Evolutionary conservation across 1,284 basidiomycete species (phyloP), one percentile per base, ranked within the genome.

Genomic region (Ganoderma lingzhi): DNA sequence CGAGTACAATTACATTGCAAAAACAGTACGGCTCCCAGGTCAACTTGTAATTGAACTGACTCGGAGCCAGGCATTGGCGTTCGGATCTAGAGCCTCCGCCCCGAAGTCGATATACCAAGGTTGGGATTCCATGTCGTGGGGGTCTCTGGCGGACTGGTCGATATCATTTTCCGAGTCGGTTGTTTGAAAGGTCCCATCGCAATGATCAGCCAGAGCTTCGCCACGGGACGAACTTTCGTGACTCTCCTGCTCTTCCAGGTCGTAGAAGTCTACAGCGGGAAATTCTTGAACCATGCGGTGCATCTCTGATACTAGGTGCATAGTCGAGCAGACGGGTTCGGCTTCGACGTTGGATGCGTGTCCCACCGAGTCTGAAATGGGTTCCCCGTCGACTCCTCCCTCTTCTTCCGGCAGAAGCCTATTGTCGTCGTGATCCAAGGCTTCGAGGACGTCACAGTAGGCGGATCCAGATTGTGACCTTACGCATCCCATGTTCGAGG

Each of bases 341-440:
- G 23, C 23, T 23, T 23, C 23, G 23, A 23, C 23, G 23, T 23
- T 23, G 23, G 23, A 23, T 23, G 23, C 23, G 23, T 23, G 23
- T 23, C 23, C 23, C 23, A 23, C 23, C 23, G 23, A 23, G 4
- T n/a, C 5, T n/a, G n/a, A n/a, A 6, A 48, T 10, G 19, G 45
- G 45, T 1, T 51, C 45, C 17, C 51, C 62, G 3, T 63, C 45
- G 17, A 63, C 62, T 14, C 62, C 62, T 17, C 51, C 62, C n/a
- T 63, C 62, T 35, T 19, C 30, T 30, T 63, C 62, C 62, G 62
- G 62, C 0, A 45, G 48, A 17, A 63, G 28, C 30, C 35, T 51
- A 23, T 51, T 45, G 9, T 48, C 45, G 15, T 23, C 45, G 9
- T 48, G n/a, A 23, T 23, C 45, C n/a, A n/a, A 23, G 45, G 15